Base-by-base conservation (phyloP, 495 filamentous ascomycete genomes). In the Trichoderma gamsii region DNA sequence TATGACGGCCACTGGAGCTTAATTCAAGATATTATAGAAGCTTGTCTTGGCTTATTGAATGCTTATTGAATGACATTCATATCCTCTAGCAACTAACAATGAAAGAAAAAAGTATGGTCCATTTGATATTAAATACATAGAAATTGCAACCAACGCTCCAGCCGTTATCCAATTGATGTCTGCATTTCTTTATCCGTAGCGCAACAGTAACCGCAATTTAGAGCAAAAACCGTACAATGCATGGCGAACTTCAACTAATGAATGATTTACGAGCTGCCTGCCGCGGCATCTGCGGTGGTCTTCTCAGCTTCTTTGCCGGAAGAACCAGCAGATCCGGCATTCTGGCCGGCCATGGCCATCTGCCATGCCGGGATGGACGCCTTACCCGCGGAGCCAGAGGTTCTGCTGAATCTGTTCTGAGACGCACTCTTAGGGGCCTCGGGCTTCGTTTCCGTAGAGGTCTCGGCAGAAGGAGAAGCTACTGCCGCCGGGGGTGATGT, bases 281-380 rank as follows among this genome's bases (percentile, higher is more conserved):
- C 70, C 27, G 72, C 69, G 41, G 72, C 71, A 41, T 73, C 66
- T 35, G 66, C 67, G 25, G 70, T 71, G 64, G 71, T 68, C 69
- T 70, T 71, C 12, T 68, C 73, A 3, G 72, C 69, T 16, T 69
- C 72, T 27, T 59, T 51, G 9, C 69, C 71, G 13, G 43, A 66
- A 1, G 77, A 15, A 65, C 70, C 75, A 63, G 76, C 75, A 1
- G 70, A 68, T 13, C 49, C 68, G 1, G 72, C 71, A 32, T 79
- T 82, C 73, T 86, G 87, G 74, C 84, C 88, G 59, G 88, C 84
- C 56, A 88, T 86, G 21, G 89, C 87, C 86, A 96, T 86, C 78
- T 97, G 93, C 93, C 93, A 97, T 1, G 89, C 86, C 1, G 93
- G 93, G 71, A 97, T 97, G n/a, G 89, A 89, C 9, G 90, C 87